Evolutionary conservation across 2,329 filamentous ascomycete genomes (phyloP).

Genomic region (Zymoseptoria crescenta): DNA sequence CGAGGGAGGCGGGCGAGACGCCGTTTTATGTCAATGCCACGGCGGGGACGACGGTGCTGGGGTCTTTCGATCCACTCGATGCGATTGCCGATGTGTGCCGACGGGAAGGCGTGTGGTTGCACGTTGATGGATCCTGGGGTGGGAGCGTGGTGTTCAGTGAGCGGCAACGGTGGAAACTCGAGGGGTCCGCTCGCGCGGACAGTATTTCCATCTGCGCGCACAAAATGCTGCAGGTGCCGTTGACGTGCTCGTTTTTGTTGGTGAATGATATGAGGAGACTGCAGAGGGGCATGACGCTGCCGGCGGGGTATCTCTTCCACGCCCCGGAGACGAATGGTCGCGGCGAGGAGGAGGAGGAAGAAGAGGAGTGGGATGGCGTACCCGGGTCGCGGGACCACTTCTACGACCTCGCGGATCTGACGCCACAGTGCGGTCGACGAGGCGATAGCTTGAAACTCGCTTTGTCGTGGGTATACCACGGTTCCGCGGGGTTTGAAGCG

Average conservation of each 20-base stretch:
- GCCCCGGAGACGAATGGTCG: constrained; percentile 24
- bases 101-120: constrained; percentile 73
- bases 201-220: constrained; percentile 86
- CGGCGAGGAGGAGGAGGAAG: not conserved
- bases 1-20: constrained; percentile 61
- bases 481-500: constrained; percentile 60
- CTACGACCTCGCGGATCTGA: constrained; percentile 87
- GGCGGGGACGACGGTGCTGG: constrained; percentile 86
- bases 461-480: constrained; percentile 84
- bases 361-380: constrained; percentile 12
- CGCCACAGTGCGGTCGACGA: constrained; percentile 82
- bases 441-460: constrained; percentile 84
- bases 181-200: constrained; percentile 66
- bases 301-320: constrained; percentile 63
- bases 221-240: constrained; percentile 90
- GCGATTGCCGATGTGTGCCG: constrained; percentile 64
- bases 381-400: constrained; percentile 28
- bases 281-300: constrained; percentile 75
- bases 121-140: constrained; percentile 89
- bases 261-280: constrained; percentile 68
- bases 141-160: constrained; percentile 71
- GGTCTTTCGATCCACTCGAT: constrained; percentile 75
- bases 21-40: constrained; percentile 95
- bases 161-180: constrained; percentile 55
- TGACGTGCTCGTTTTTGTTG: constrained; percentile 86